Evolutionary conservation across 2,329 filamentous ascomycete species (phyloP), one percentile per base, ranked within the genome.

Genomic region (Metarhizium anisopliae): DNA sequence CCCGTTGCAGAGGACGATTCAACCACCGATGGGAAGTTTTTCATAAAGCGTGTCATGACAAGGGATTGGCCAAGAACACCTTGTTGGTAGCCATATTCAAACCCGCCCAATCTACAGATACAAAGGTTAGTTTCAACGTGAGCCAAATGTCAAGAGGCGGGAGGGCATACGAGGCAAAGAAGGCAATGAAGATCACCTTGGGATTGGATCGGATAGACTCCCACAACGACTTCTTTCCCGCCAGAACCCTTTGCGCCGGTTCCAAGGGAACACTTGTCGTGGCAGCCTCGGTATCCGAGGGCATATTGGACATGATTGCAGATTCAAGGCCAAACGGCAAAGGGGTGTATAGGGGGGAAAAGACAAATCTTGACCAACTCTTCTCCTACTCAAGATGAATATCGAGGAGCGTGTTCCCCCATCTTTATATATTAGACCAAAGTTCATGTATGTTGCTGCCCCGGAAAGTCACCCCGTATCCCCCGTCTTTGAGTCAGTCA

Each of bases 51-150:
- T 77, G 52, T 49, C 52, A 81, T 82, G 60, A 79, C 77, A 2
- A 81, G 68, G 13, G 77, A 77, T 60, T 80, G 76, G 36, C 77
- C 77, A 3, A 82, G 67, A 1, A 82, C 77, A 52, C 78, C 79
- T 61, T 81, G 79, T 56, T 81, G 77, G 61, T 79, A 79, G 54
- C 77, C 77, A 72, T 78, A 79, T 57, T 76, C 73, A 50, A 79
- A 75, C 25, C 77, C 77, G 56, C 76, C 76, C 25, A 78, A 72
- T n/a, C 75, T 77, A 42, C 16, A 25, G 25, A 25, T 25, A 25
- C 8, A 47, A 16, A 30, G n/a, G 50, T 30, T 36, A 42, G 13
- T 25, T 25, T 16, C 29, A 30, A 42, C 3, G 35, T 1, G 16
- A 29, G 30, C 6, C 32, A 30, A 43, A 29, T 20, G 10, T 11